Base-by-base conservation (phyloP, 345 rosid genomes). In the Citrus reticulata region DNA sequence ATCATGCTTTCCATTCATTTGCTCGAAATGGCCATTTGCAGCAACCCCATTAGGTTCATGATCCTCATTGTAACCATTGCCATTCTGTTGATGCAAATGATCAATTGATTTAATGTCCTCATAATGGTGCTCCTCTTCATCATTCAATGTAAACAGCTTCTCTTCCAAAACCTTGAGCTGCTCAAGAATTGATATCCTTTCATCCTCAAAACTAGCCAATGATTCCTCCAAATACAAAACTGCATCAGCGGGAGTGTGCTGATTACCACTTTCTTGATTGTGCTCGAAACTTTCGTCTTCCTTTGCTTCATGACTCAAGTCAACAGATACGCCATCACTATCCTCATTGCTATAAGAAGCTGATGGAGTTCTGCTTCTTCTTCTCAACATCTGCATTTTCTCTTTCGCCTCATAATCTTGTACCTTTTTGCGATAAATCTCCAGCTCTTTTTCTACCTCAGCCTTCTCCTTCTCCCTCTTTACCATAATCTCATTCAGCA, bases 131-230 rank as follows among this genome's bases (percentile, higher is more conserved):
- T 86, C 96, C 29, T 92, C 97, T 75, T 85, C 93, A 30, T 87
- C 87, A 37, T 87, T 88, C 16, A 90, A 72, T 2, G 77, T 80
- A 55, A 90, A 83, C 65, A 97, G 87, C 80, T 92, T 93, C 86
- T 92, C 98, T 83, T 93, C 99, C 90, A 97, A 89, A 70, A 82
- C 87, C 88, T 92, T 94, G 72, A 97, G 91, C 80, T 94, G 93
- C 82, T 94, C 97, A 7, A 94, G 95, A 84, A 97, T 97, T 1
- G 81, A 92, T 64, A 91, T 61, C 88, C 96, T 92, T 83, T 97
- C 98, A 60, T 89, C 98, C 82, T 97, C 98, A 11, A 93, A 97
- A 80, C 83, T 84, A 51, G 79, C 87, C 79, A 94, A 81, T 72
- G 97, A 91, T 30, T 91, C 98, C 86, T 94, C 98, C 86, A 96